These are phyloP conservation scores for Butyriboletus loyo DNA, from an alignment of 768 basidiomycete species.

Conservation along the genomic window DNA sequence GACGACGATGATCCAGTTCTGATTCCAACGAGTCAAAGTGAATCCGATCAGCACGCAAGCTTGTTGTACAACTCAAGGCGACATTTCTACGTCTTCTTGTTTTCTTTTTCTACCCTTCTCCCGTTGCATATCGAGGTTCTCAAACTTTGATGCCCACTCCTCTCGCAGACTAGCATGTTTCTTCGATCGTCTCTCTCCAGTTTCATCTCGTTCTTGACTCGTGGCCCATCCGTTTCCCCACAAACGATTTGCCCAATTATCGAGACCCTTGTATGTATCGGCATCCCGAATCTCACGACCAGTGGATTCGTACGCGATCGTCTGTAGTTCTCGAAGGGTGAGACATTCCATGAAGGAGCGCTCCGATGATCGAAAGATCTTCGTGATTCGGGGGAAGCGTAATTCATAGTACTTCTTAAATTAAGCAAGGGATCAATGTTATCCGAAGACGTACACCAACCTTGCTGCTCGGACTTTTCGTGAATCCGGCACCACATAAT, in stretches of 20 bases:
- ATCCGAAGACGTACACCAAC: constrained; percentile 36
- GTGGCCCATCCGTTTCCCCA: constrained; percentile 42
- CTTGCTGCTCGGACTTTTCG: constrained; percentile 55
- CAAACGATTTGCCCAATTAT: constrained; percentile 42
- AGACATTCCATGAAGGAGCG: constrained; percentile 62
- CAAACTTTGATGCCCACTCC: constrained; percentile 44
- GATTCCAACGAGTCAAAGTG: background rate
- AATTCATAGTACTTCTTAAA: constrained; percentile 69
- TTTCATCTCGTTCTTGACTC: constrained; percentile 22
- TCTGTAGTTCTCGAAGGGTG: constrained; percentile 48
- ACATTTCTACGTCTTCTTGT: constrained; percentile 25
- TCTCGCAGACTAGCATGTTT: constrained; percentile 36
- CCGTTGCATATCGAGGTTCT: constrained; percentile 21
- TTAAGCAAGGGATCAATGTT: background rate
- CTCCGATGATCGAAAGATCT: constrained; percentile 58
- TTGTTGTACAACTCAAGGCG: constrained; percentile 8
- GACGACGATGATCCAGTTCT: background rate
- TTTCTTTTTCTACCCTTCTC: constrained; percentile 20
- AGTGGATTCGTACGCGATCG: constrained; percentile 50
- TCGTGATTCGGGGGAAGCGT: constrained; percentile 78
- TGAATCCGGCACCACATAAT: constrained; percentile 80
- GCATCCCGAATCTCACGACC: constrained; percentile 44
- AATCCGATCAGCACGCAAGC: background rate
- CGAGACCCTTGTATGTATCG: constrained; percentile 44
- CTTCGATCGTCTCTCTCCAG: constrained; percentile 34